Evolutionary conservation across 768 basidiomycete species (phyloP), one percentile per base, ranked within the genome.

Genomic region (Crepidotus variabilis): DNA sequence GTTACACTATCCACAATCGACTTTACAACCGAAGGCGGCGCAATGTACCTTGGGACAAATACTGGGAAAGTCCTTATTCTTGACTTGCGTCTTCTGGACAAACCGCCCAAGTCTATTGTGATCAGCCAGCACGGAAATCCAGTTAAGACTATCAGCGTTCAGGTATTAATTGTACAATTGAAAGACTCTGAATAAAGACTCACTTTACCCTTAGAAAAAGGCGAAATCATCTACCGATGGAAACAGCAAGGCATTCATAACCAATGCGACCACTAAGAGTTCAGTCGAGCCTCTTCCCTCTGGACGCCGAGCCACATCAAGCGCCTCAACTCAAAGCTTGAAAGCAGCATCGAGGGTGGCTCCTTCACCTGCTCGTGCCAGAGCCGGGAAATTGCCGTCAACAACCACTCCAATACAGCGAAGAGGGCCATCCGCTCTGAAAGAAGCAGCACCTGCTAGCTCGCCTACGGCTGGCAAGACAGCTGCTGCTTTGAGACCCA

Each of bases 1-100:
- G 70, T 71, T 1, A 71, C 75, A 1, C 63, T 89, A 13, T 85
- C 87, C 5, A 79, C 84, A n/a, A 68, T 87, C 2, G 71, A 75
- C 8, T 90, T 91, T 67, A 87, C 88, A 21, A 75, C 80, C 0
- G 87, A 90, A 58, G 88, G 89, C 5, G 85, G 80, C 3, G 74
- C 80, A 7, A 72, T 91, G 49, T 89, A 84, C 63, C 58, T 85
- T 2, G 88, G 88, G 1, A 86, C 88, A 4, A 78, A 79, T 56
- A 74, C 75, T 32, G 89, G 89, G 2, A 83, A 78, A 53, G 69
- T 91, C n/a, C 67, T 88, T 20, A 65, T 86, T 21, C 67, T 87
- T 28, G 86, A 88, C 60, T 70, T 90, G 18, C 83, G 89, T 32
- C 75, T 81, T 14, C 68, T 87, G 35, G 87, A 91, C 60, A 84